Base-by-base conservation (phyloP, 345 rosid genomes). In the Populus ilicifolia region DNA sequence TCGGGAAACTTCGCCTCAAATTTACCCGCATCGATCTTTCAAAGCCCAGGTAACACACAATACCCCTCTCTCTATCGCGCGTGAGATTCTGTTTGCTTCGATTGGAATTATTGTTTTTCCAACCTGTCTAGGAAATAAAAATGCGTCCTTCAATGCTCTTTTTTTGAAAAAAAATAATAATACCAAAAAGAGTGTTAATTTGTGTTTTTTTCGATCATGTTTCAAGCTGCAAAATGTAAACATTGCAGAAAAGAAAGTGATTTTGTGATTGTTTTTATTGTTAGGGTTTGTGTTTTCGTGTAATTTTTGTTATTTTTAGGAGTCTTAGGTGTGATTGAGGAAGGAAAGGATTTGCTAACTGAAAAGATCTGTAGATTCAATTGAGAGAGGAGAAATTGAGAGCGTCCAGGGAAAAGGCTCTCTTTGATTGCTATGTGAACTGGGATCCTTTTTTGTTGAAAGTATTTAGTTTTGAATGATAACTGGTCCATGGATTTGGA, bases 401-500 rank as follows among this genome's bases (percentile, higher is more conserved):
- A 76, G 70, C 46, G 66, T 54, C 27, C 21, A 44, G 17, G 23
- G 43, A 36, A n/a, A 18, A 18, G 41, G 30, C 64, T 13, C n/a
- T 71, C 2, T 14, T 67, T n/a, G 27, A 8, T 54, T 17, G 21
- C 25, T 39, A 13, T 56, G 12, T 35, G 39, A 20, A 46, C 25
- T 67, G 13, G 25, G 44, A 56, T 61, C 43, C 14, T 56, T 23
- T 3, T 21, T 18, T 30, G 13, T 25, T 44, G 23, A 1, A 65
- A 62, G 67, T 46, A 16, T n/a, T 73, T 73, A 41, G 25, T 25
- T 69, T 87, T 89, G 78, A 43, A 83, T 86, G 84, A 35, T 46
- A 67, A 17, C 63, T 68, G 69, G 59, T 21, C 30, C 71, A 93
- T 93, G 98, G 93, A 93, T 80, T 88, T 84, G 48, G 86, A 81